phyloP scores from a whole-genome alignment of 345 rosid species.

The Salix suchowensis region DNA sequence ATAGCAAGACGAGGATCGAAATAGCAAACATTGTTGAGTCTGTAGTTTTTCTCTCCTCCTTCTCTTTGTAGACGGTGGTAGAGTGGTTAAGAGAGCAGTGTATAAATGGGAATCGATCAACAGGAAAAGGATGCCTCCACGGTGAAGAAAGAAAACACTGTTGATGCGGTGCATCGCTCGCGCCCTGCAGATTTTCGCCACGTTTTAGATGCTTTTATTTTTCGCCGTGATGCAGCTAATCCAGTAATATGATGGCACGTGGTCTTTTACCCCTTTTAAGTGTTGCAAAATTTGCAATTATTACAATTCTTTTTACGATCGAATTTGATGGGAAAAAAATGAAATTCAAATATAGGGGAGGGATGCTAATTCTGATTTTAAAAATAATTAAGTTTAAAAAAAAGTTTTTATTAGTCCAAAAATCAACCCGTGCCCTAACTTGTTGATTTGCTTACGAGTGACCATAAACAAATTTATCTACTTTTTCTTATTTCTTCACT shows the following conservation, averaged over 20 bases:
- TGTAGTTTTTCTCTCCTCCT: not conserved
- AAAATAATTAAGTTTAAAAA: too few species aligned
- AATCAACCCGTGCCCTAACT: too few species aligned
- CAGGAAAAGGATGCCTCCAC: not conserved
- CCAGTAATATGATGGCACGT: not conserved
- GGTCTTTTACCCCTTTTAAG: not conserved
- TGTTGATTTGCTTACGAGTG: too few species aligned
- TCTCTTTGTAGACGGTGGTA: not conserved
- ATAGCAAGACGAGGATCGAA: conserved; percentile 14
- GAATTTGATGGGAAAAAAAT: too few species aligned
- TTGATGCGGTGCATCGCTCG: not conserved
- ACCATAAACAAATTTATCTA: too few species aligned
- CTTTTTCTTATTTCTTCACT: too few species aligned
- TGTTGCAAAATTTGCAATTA: not conserved
- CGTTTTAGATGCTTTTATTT: not conserved
- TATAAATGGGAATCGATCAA: not conserved
- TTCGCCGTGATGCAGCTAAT: not conserved
- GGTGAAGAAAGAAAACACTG: not conserved
- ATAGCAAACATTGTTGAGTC: conserved; percentile 17
- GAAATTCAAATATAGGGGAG: too few species aligned
- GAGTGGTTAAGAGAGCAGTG: not conserved
- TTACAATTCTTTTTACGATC: too few species aligned
- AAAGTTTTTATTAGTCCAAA: too few species aligned
- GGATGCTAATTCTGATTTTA: too few species aligned
- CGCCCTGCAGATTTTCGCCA: too few species aligned